phyloP scores from a whole-genome alignment of 129 eudicot species.

The Silybum marianum region DNA sequence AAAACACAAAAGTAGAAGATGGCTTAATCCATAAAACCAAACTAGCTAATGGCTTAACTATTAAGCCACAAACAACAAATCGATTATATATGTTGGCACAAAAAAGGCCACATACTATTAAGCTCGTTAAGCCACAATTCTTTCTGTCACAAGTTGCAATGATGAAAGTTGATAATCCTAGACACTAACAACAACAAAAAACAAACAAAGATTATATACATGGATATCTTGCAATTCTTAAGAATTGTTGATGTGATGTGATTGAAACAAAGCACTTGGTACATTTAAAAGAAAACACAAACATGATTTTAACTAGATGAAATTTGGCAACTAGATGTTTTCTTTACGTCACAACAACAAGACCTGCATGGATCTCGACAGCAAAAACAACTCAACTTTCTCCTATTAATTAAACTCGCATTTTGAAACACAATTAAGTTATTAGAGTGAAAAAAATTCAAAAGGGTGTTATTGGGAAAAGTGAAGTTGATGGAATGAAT shows the following conservation, averaged over 20 bases:
- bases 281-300: background rate
- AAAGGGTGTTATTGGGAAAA: background rate
- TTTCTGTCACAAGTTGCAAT: background rate
- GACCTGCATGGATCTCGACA: background rate
- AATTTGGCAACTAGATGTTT: background rate
- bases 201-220: background rate
- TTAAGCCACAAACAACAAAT: background rate
- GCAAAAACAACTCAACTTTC: conserved; percentile 4
- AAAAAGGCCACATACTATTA: background rate
- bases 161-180: background rate
- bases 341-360: background rate
- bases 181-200: background rate
- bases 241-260: background rate
- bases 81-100: background rate
- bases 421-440: background rate
- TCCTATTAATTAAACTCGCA: background rate
- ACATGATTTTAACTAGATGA: background rate
- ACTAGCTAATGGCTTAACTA: background rate
- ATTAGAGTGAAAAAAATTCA: background rate
- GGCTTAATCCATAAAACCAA: background rate
- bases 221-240: background rate
- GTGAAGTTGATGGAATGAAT: no score
- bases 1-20: background rate
- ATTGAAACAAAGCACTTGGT: background rate
- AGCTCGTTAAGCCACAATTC: background rate